Evolutionary conservation across 352 stramenopile genomes (phyloP).

Genomic region (Phytophthora colocasiae): DNA sequence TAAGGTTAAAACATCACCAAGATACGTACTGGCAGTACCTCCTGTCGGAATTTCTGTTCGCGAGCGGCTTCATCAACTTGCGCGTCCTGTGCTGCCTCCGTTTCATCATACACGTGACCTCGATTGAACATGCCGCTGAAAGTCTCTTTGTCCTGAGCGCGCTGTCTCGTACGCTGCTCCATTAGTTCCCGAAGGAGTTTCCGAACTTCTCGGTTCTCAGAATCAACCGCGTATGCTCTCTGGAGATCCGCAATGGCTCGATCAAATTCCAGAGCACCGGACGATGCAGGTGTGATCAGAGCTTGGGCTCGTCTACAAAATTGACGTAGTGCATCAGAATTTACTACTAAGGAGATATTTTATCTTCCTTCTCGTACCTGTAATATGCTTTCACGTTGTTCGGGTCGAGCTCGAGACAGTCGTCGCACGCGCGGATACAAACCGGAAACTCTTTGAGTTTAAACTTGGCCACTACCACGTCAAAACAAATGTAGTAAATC

Average conservation of each 20-base stretch:
- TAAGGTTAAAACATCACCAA: too few relatives aligned
- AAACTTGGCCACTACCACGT: slow-evolving; percentile 71
- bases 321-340: neutral
- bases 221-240: slow-evolving; percentile 66
- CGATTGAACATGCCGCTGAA: slow-evolving; percentile 88
- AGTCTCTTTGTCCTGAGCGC: slow-evolving; percentile 70
- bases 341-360: neutral
- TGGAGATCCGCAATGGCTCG: slow-evolving; percentile 76
- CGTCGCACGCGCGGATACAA: slow-evolving; percentile 75
- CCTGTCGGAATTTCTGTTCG: slow-evolving; percentile 59
- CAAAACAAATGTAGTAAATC: neutral
- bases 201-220: slow-evolving; percentile 63
- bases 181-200: slow-evolving; percentile 77
- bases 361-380: slow-evolving; percentile 35
- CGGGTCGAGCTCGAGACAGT: slow-evolving; percentile 66
- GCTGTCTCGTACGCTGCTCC: slow-evolving; percentile 71
- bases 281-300: slow-evolving; percentile 77
- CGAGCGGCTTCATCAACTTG: slow-evolving; percentile 37
- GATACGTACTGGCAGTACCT: slow-evolving; percentile 38
- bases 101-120: slow-evolving; percentile 66
- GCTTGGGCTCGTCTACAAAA: slow-evolving; percentile 66
- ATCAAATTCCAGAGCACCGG: slow-evolving; percentile 80
- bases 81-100: slow-evolving; percentile 1
- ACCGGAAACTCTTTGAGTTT: slow-evolving; percentile 73
- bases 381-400: slow-evolving; percentile 84